Evolutionary conservation across 2,329 filamentous ascomycete species (phyloP), one percentile per base, ranked within the genome.

Genomic region (Aspergillus vadensis): DNA sequence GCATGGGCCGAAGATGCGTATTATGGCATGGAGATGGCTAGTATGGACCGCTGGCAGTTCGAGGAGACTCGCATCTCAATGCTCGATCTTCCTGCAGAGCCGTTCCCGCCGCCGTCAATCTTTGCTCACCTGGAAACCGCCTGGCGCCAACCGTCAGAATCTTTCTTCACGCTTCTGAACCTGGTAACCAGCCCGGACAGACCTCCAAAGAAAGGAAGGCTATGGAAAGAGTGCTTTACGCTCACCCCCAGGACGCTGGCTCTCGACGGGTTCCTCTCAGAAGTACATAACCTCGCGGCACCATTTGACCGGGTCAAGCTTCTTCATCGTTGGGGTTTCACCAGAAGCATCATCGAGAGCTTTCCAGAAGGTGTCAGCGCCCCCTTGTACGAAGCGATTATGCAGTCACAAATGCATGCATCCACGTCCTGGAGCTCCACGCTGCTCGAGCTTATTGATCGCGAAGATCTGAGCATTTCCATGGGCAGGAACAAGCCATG

Each of bases 291-390:
- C 15, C 75, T 80, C 8, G 79, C 80, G 14, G 82, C 80, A 55
- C 82, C 82, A 27, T 79, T 84, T 5, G 84, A 88, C 64, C 85
- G 90, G 64, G 89, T 96, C 2, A 88, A 95, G 70, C 82, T 88
- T 23, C 88, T 97, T 78, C 83, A 88, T 60, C 80, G 86, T 47
- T 88, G 88, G 62, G 88, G 89, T 0, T 86, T 97, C 50, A 75
- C 74, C 21, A 68, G 71, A 9, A 80, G 84, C 23, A 79, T 93
- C 52, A 83, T 98, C 15, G 91, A 96, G 64, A 92, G 91, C 0
- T 80, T 98, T 1, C 94, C 95, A 1, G 92, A 96, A 74, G 88
- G 91, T 25, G 82, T 97, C n/a, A 84, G 91, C 57, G 86, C 89
- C 2, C 90, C 91, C 0, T 81, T 98, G 14, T 89, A 90, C 71